phyloP scores from a whole-genome alignment of 768 basidiomycete genomes.

The Terana coerulea region DNA sequence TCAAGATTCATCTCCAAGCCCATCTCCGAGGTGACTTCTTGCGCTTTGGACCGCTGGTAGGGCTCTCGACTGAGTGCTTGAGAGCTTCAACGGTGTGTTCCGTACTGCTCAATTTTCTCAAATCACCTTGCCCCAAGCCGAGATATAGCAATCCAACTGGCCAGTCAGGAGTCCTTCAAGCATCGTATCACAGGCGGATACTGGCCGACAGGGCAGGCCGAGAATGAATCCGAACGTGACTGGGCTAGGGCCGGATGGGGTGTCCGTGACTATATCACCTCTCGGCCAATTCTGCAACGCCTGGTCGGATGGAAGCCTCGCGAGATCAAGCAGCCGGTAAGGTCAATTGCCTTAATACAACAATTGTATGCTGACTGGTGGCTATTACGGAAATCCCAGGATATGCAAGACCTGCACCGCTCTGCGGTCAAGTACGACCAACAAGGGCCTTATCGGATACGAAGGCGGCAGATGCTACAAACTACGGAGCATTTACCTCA shows the following conservation, averaged over 20 bases:
- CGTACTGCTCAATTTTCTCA: conserved; percentile 35
- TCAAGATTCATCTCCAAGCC: conserved; percentile 14
- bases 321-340: no score
- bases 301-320: conserved; percentile 24
- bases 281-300: conserved; percentile 17
- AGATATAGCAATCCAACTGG: conserved; percentile 16
- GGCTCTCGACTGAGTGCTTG: conserved; percentile 38
- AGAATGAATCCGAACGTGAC: no score
- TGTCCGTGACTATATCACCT: conserved; percentile 14
- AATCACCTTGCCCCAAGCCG: conserved; percentile 38
- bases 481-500: no score
- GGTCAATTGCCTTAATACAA: no score
- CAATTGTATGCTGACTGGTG: no score
- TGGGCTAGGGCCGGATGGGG: conserved; percentile 14
- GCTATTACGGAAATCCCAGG: no score
- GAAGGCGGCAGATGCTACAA: no score
- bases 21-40: conserved; percentile 12
- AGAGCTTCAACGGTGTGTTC: conserved; percentile 42
- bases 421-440: no score
- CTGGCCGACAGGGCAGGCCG: conserved; percentile 11
- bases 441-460: no score
- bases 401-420: no score
- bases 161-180: conserved; percentile 20
- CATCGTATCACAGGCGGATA: conserved; percentile 23
- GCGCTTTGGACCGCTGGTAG: no score